Evolutionary conservation across 2,329 filamentous ascomycete genomes (phyloP).

Genomic region (Polytolypa hystricis): DNA sequence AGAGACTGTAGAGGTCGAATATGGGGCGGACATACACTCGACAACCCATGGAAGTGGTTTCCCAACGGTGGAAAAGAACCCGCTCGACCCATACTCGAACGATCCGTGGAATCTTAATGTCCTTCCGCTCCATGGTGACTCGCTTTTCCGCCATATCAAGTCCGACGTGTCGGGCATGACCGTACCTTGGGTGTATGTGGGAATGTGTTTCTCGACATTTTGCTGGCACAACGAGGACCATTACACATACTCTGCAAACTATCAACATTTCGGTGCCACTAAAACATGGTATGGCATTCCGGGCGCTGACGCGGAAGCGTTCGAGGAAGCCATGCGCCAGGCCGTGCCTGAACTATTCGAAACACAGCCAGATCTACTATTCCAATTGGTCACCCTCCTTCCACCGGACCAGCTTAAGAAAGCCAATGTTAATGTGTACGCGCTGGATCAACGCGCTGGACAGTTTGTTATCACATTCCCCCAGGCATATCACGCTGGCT

Average conservation of each 20-base stretch:
- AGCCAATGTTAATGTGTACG: constrained; percentile 85
- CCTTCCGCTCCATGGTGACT: constrained; percentile 79
- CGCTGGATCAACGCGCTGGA: constrained; percentile 88
- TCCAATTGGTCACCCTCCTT: constrained; percentile 91
- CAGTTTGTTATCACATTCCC: constrained; percentile 96
- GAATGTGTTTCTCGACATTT: constrained; percentile 99
- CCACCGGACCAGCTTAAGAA: constrained; percentile 89
- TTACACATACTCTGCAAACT: constrained; percentile 94
- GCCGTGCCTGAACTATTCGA: constrained; percentile 95
- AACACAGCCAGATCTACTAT: constrained; percentile 88
- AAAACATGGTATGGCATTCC: constrained; percentile 99
- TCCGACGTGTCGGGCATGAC: constrained; percentile 99
- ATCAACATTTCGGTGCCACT: constrained; percentile 94
- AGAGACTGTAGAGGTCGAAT: constrained; percentile 94
- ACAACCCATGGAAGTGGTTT: constrained; percentile 97
- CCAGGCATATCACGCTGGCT: constrained; percentile 92
- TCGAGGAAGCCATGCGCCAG: constrained; percentile 88
- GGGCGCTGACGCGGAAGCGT: constrained; percentile 83
- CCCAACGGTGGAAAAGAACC: constrained; percentile 84
- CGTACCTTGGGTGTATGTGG: constrained; percentile 96
- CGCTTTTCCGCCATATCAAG: constrained; percentile 93
- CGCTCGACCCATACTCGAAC: constrained; percentile 71
- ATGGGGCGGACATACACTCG: constrained; percentile 94
- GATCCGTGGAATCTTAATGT: constrained; percentile 96
- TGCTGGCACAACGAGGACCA: constrained; percentile 99